Evolutionary conservation across 805 yeast genomes (phyloP), one percentile per base, ranked within the genome.

Genomic region (Ogataea nakhonphanomensis): DNA sequence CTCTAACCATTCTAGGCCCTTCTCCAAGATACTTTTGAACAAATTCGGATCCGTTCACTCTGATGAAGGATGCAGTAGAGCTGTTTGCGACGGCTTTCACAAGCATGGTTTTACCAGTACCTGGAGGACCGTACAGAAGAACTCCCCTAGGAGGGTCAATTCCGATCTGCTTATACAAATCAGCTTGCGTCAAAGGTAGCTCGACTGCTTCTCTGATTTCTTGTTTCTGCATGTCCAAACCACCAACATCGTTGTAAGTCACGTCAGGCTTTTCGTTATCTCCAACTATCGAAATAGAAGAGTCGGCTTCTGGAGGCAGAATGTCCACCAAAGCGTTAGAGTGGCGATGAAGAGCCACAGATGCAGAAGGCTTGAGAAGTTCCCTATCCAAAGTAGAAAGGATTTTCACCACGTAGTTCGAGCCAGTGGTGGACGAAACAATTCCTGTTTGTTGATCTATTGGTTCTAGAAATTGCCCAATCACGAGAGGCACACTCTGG

Each of bases 1-100:
- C 99, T 65, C 99, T 82, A 25, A 93, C 99, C 98, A 93, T 93
- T 70, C 99, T 79, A 45, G 99, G 98, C 58, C 99, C 99, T 71
- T 93, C 99, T 63, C 99, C 99, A 40, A 93, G 75, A 65, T 93
- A 93, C 66, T 93, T 93, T 63, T 93, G 99, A 41, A 93, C 99
- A 58, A 93, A 93, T 64, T 93, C 99, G 1, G 98, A 91, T 47
- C 99, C 99, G 54, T 88, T 93, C 23, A 93, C 96, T 63, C 98
- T 85, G 53, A 93, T 93, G 57, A 93, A 93, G 5, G 96, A 76
- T 2, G 99, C 99, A 1, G 95, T 86, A 3, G 98, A 84, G 42
- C 91, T 81, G 66, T 93, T 91, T 9, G 99, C 99, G 33, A 93
- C 99, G 0, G 99, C 99, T 66, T 93, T 93, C 35, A 93, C 99